phyloP scores from a whole-genome alignment of 306 rosid genomes.

The Cyclanthera cordifolia region DNA sequence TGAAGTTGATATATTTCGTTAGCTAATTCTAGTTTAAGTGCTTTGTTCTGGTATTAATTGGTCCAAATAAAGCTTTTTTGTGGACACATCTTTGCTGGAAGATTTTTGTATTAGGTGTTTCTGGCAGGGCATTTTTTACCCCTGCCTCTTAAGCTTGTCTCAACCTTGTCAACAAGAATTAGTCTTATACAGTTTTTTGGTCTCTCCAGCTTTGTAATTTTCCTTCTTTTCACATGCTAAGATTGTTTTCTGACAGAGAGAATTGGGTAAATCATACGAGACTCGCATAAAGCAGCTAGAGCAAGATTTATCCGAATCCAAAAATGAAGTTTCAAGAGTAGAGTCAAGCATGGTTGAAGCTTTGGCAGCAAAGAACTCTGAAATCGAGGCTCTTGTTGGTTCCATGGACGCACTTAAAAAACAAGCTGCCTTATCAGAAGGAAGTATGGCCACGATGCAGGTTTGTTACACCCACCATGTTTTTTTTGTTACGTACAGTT shows the following conservation, averaged over 20 bases:
- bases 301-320: conserved; percentile 59
- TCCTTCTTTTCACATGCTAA: neutral
- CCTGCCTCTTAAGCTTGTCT: neutral
- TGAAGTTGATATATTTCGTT: neutral
- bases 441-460: conserved; percentile 87
- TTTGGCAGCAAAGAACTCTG: conserved; percentile 83
- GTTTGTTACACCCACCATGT: conserved; percentile 22
- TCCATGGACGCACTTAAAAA: conserved; percentile 77
- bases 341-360: conserved; percentile 87
- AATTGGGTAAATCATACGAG: conserved; percentile 79
- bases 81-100: neutral
- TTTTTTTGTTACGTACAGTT: neutral
- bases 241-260: conserved; percentile 51
- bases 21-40: neutral
- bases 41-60: neutral
- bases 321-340: conserved; percentile 65
- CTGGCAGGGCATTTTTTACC: neutral
- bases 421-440: conserved; percentile 83
- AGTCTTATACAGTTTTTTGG: neutral
- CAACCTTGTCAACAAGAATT: neutral
- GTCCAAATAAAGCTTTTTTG: neutral
- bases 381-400: conserved; percentile 71
- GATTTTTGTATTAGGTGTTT: neutral
- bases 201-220: neutral
- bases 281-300: conserved; percentile 73